Conservation (phyloP, 2,329 filamentous ascomycete genomes). For the Aspergillus viridinutans region DNA sequence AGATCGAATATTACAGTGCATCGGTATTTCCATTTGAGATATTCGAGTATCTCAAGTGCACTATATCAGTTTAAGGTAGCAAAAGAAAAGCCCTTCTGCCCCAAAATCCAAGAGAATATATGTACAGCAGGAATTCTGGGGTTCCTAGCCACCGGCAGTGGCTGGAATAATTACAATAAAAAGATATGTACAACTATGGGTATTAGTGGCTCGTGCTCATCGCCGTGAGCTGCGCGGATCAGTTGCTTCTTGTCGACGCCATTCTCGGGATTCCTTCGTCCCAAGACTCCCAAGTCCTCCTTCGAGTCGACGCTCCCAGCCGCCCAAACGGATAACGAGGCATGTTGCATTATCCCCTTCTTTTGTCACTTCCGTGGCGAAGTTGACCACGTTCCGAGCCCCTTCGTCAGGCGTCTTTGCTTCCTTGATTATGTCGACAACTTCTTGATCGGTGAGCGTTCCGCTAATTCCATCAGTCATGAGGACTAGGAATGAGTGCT, state of each 20-base stretch:
- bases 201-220: constrained; percentile 21
- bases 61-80: background rate
- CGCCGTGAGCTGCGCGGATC: constrained; percentile 70
- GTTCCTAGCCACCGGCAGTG: constrained; percentile 8
- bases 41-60: background rate
- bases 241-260: constrained; percentile 71
- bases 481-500: constrained; percentile 86
- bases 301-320: constrained; percentile 63
- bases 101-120: background rate
- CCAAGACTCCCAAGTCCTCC: constrained; percentile 84
- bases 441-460: constrained; percentile 84
- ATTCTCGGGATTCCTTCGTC: constrained; percentile 87
- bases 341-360: constrained; percentile 63
- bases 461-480: constrained; percentile 87
- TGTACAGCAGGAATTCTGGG: background rate
- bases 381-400: constrained; percentile 71
- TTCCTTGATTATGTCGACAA: constrained; percentile 94
- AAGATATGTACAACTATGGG: constrained; percentile 19
- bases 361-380: constrained; percentile 76
- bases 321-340: constrained; percentile 59
- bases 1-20: background rate
- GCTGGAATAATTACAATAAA: constrained; percentile 3
- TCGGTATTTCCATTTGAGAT: background rate
- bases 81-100: background rate
- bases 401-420: constrained; percentile 85